phyloP scores from a whole-genome alignment of 371 early-diverging fungal genomes.

The Mucor sp. region DNA sequence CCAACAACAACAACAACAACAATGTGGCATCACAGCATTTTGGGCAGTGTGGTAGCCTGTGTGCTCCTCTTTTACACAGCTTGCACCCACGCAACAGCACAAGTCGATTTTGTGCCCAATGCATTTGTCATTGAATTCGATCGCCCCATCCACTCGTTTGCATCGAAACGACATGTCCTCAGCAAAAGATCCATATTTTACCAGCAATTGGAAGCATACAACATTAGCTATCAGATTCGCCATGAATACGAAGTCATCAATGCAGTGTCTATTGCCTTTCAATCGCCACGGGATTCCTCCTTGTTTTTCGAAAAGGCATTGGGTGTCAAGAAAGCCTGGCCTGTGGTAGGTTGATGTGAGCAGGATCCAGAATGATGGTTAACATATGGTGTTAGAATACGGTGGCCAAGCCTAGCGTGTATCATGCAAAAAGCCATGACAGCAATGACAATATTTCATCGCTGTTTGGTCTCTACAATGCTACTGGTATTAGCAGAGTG shows the following conservation, averaged over 20 bases:
- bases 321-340: slow-evolving; percentile 43
- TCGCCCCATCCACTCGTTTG: slow-evolving; percentile 3
- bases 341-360: slow-evolving; percentile 48
- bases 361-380: no score
- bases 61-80: neutral
- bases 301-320: slow-evolving; percentile 30
- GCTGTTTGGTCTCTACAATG: slow-evolving; percentile 34
- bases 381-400: no score
- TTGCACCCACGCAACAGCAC: neutral
- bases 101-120: slow-evolving; percentile 17
- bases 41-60: no score
- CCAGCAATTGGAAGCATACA: slow-evolving; percentile 23
- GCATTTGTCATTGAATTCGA: slow-evolving; percentile 40
- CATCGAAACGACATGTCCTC: slow-evolving; percentile 13
- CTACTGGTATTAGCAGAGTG: slow-evolving; percentile 34
- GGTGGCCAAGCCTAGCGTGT: slow-evolving; percentile 18
- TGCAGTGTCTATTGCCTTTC: slow-evolving; percentile 42
- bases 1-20: no score
- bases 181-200: slow-evolving; percentile 20
- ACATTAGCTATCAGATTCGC: slow-evolving; percentile 36
- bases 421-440: neutral
- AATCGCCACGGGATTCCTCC: slow-evolving; percentile 22
- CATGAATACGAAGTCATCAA: slow-evolving; percentile 42
- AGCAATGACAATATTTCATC: slow-evolving; percentile 4
- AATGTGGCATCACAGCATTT: no score